phyloP scores from a whole-genome alignment of 108 stramenopile species.

The Cylindrotheca closterium region DNA sequence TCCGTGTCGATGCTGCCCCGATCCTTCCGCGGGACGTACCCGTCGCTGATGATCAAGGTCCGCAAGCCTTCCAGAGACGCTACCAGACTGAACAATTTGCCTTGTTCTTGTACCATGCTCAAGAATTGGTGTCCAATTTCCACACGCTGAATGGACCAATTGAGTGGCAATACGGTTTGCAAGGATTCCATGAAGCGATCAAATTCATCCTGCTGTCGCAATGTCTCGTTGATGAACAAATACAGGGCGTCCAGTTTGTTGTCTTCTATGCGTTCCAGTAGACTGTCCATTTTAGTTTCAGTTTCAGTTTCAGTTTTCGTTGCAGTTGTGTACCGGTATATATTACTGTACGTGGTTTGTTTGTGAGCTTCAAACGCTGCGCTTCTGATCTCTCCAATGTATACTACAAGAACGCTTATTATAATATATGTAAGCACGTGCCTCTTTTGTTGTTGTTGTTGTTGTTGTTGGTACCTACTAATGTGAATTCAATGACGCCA shows the following conservation, averaged over 20 bases:
- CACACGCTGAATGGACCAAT: conserved; percentile 45
- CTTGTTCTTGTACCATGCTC: conserved; percentile 19
- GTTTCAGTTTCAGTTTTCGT: conserved; percentile 4
- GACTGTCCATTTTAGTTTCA: conserved; percentile 25
- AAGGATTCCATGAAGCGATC: conserved; percentile 26
- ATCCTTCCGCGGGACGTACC: conserved; percentile 40
- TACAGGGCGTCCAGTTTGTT: conserved; percentile 41
- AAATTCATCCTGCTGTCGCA: conserved; percentile 31
- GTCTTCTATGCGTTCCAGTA: conserved; percentile 35
- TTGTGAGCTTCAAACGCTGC: no score
- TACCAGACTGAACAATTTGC: conserved; percentile 22
- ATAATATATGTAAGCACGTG: neutral
- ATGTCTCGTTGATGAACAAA: conserved; percentile 37
- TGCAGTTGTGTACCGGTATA: neutral
- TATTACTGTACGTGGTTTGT: neutral
- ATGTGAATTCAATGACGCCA: no score
- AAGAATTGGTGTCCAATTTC: conserved; percentile 42
- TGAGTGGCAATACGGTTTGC: conserved; percentile 26
- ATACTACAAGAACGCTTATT: no score
- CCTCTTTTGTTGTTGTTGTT: neutral
- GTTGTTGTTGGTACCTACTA: neutral
- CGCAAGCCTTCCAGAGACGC: conserved; percentile 26
- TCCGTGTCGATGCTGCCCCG: conserved; percentile 21
- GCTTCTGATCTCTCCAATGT: no score
- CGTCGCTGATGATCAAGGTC: conserved; percentile 35